Evolutionary conservation across 306 rosid species (phyloP), one percentile per base, ranked within the genome.

Genomic region (Lablab purpureus): DNA sequence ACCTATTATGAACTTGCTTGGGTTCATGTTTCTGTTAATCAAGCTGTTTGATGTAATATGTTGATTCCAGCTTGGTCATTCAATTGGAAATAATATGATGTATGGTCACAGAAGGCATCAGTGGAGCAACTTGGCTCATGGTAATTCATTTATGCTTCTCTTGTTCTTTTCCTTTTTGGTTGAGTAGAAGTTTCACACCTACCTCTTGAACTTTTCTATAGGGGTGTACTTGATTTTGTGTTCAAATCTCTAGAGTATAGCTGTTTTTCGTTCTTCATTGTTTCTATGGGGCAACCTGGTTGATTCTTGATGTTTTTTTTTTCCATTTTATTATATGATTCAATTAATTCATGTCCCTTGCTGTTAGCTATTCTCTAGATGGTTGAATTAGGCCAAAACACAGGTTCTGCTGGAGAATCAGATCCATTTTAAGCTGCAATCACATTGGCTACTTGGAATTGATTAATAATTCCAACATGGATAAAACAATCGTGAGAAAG

Each of bases 71-170:
- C 67, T 73, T 55, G 68, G 15, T 56, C 41, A 22, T 59, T 58
- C 58, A 59, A 45, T 59, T 59, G 79, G 70, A 74, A 74, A 58
- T 37, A 41, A 36, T 13, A 73, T 72, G 13, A 52, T 72, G 32
- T 71, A 17, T 72, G 65, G 50, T 72, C 2, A 51, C 49, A 32
- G 2, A 67, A 51, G 30, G 49, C 76, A 50, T 71, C 30, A 3
- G 46, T 5, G 43, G 23, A 70, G 30, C 63, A 71, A 21, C 54
- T 69, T 47, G 46, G 46, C 62, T 45, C 46, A 50, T 34, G 77
- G 77, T 54, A 72, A 59, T 52, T 52, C n/a, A 19, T 32, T 36
- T 72, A 18, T 72, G 51, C 50, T 6, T 34, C 40, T 43, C 7
- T 32, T 30, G 3, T 60, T 49, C 0, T 36, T 62, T 30, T 32